phyloP scores from a whole-genome alignment of 2,329 filamentous ascomycete species.

The Penicillium sp. region DNA sequence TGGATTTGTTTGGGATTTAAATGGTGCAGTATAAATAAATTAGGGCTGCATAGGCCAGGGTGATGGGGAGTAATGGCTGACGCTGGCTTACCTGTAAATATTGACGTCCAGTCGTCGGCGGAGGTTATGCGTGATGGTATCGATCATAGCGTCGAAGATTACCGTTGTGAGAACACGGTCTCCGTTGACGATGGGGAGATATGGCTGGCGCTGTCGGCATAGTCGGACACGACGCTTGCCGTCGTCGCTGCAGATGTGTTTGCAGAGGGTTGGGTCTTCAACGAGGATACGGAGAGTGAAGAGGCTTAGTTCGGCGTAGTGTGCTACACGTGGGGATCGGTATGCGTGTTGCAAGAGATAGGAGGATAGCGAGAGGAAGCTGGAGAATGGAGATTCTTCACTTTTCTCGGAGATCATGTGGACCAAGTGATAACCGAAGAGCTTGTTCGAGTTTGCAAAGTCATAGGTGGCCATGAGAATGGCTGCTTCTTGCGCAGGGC shows the following conservation, averaged over 20 bases:
- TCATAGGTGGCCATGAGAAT: conserved; percentile 87
- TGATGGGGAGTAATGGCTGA: not conserved
- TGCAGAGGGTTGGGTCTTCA: conserved; percentile 81
- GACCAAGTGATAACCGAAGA: conserved; percentile 86
- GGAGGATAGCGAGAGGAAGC: conserved; percentile 84
- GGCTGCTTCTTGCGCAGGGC: conserved; percentile 77
- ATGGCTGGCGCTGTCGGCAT: conserved; percentile 86
- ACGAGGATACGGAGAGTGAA: conserved; percentile 84
- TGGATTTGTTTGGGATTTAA: not conserved
- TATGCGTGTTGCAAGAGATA: conserved; percentile 94
- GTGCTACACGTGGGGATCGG: conserved; percentile 73
- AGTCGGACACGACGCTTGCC: conserved; percentile 74
- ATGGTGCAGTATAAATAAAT: too few relatives aligned
- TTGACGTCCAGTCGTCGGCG: conserved; percentile 80
- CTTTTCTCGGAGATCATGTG: conserved; percentile 63
- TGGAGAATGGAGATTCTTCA: conserved; percentile 74
- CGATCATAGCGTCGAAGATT: conserved; percentile 83
- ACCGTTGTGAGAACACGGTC: conserved; percentile 75
- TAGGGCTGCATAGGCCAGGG: not conserved
- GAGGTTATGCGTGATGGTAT: conserved; percentile 92
- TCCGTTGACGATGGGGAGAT: conserved; percentile 72
- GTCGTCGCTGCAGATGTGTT: conserved; percentile 80
- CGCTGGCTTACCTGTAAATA: conserved; percentile 66
- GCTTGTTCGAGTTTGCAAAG: conserved; percentile 90
- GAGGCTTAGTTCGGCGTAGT: conserved; percentile 83